Percentiles rank a stretch among this genome's conserved stretches.
These are phyloP conservation scores for Rhizoclosmatium sp. DNA, from an alignment of 192 early-diverging fungal species.

Conservation along the genomic window DNA sequence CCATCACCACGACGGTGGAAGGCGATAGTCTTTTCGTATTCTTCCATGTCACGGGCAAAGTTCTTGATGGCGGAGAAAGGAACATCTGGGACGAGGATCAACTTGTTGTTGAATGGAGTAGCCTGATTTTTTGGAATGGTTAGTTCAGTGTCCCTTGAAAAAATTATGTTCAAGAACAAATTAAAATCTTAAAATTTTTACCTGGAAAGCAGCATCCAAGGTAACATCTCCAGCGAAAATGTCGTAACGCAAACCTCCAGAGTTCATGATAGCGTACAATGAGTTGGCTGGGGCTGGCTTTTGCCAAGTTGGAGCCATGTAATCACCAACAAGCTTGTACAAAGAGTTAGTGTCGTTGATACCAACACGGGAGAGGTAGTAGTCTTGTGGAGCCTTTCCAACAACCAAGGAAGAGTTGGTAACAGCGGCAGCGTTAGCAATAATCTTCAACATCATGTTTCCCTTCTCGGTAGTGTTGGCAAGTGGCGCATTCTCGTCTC, in stretches of 20 bases:
- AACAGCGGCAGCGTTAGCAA: conserved; percentile 39
- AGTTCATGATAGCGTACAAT: conserved; percentile 51
- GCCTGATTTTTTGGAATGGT: conserved; percentile 8
- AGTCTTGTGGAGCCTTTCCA: conserved; percentile 62
- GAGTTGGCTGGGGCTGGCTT: conserved; percentile 50
- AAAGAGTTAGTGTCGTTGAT: conserved; percentile 45
- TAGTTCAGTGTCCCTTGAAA: too few relatives aligned
- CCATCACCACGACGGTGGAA: background rate
- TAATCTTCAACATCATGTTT: conserved; percentile 45
- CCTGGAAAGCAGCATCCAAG: conserved; percentile 50
- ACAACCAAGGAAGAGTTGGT: conserved; percentile 47
- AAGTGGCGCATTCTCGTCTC: conserved; percentile 36
- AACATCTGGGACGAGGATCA: conserved; percentile 46
- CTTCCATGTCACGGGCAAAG: conserved; percentile 46
- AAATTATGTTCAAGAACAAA: too few relatives aligned
- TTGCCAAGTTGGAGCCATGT: conserved; percentile 43
- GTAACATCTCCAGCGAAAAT: conserved; percentile 59
- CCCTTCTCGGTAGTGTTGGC: conserved; percentile 44
- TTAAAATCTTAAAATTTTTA: too few relatives aligned
- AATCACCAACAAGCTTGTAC: conserved; percentile 29
- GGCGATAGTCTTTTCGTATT: conserved; percentile 11
- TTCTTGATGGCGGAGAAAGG: conserved; percentile 47
- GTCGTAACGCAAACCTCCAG: conserved; percentile 56
- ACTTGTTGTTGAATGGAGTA: conserved; percentile 53
- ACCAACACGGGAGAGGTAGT: conserved; percentile 51